Base-by-base conservation (phyloP, 2,329 filamentous ascomycete species). In the Xylaria sp. region DNA sequence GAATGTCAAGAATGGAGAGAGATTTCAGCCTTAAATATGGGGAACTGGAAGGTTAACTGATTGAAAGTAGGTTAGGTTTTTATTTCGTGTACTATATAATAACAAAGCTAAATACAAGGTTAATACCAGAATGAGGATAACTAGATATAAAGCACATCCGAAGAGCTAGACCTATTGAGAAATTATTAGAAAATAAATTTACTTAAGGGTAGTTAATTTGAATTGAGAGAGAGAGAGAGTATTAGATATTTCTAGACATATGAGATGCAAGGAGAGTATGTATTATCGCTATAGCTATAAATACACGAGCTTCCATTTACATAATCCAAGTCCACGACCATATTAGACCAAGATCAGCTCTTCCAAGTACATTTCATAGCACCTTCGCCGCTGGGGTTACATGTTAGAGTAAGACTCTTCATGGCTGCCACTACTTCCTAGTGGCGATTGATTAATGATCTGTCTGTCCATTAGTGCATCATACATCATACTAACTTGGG, bases 371-470 rank as follows among this genome's bases (percentile, higher is more conserved):
- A 65, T 20, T 29, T 65, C 57, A 65, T 56, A 7, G n/a, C 42
- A 2, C 57, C 57, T 33, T 50, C 42, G 7, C 42, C 15, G 5
- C 17, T n/a, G 9, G 50, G 9, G n/a, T 7, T 42, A 22, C 63
- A 65, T 4, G n/a, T 56, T 29, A 65, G 10, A 10, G 50, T 45
- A 49, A 65, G 63, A 13, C 63, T 61, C 33, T 65, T 61, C 31
- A 65, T 55, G 31, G 63, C 63, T 15, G 56, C 50, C 42, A 61
- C 56, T 2, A 65, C 56, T 50, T 61, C 56, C 56, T 65, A 29
- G 20, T 13, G 22, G 50, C 27, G 49, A 51, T 45, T 42, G 9
- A 27, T 65, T 45, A 65, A 65, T 61, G 10, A 13, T 61, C 63
- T 61, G 36, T 11, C 51, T 50, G 22, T 5, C 38, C 9, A 61